phyloP scores from a whole-genome alignment of 2,329 filamentous ascomycete genomes.

The Thelonectria blattea region DNA sequence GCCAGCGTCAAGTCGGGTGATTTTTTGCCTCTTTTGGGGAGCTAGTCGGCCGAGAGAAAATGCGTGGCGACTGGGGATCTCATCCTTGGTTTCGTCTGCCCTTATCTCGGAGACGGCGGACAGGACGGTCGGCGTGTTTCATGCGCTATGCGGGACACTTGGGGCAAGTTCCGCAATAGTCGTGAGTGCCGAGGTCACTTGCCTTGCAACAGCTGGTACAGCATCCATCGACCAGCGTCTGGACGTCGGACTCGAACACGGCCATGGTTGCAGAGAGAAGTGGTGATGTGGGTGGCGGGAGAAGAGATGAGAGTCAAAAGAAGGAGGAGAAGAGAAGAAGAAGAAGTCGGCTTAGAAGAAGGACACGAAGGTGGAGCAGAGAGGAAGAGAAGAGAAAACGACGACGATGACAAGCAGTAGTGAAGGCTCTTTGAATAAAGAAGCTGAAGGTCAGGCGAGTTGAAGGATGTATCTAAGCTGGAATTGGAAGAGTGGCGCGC shows the following conservation, averaged over 20 bases:
- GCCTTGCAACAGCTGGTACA: conserved; percentile 42
- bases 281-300: neutral
- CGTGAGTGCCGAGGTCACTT: conserved; percentile 41
- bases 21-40: neutral
- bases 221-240: conserved; percentile 33
- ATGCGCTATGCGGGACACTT: conserved; percentile 32
- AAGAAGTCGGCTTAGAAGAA: neutral
- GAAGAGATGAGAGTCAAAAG: neutral
- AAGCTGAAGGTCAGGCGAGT: neutral
- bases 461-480: neutral
- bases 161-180: conserved; percentile 42
- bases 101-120: neutral
- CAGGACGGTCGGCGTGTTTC: neutral
- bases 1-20: conserved; percentile 3
- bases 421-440: neutral
- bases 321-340: neutral
- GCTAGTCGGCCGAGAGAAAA: neutral
- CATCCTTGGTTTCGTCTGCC: neutral
- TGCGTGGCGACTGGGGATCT: neutral
- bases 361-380: neutral
- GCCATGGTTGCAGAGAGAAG: conserved; percentile 25
- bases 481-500: conserved; percentile 3
- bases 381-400: no score
- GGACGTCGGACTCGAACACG: conserved; percentile 23
- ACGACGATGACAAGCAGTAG: neutral